A percentile compares a stretch with the other conserved stretches of the same genome.
Conservation (phyloP, 2,329 filamentous ascomycete genomes). For the Paramyrothecium roridum region DNA sequence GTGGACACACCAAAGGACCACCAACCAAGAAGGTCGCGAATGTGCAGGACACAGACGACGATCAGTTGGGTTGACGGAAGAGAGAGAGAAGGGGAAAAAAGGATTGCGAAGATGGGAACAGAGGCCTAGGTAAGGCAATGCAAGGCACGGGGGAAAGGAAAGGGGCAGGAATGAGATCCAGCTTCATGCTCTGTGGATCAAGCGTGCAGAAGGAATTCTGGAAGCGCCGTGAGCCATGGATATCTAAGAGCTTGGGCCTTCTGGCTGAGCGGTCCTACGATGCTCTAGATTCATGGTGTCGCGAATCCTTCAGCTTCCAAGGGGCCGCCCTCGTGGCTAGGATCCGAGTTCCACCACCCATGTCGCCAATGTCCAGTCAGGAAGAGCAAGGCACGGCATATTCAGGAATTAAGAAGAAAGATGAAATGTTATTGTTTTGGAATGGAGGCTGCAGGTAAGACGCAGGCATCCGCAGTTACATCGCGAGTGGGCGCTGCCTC, state of each 20-base stretch:
- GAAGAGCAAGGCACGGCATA: too few species aligned
- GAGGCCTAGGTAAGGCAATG: background rate
- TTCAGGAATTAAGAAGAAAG: too few species aligned
- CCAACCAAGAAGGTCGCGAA: background rate
- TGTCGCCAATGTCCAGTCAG: too few species aligned
- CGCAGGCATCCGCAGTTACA: background rate
- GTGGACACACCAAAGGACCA: background rate
- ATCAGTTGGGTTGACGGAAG: background rate
- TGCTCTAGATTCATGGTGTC: background rate
- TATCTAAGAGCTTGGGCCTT: background rate
- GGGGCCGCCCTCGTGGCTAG: background rate
- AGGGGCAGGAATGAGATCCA: background rate
- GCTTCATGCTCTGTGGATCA: background rate
- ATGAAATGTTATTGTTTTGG: background rate
- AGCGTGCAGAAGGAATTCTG: background rate
- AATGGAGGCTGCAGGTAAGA: background rate
- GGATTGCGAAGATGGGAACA: background rate
- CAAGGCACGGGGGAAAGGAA: background rate
- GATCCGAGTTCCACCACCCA: background rate
- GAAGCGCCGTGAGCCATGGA: background rate
- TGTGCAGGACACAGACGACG: background rate
- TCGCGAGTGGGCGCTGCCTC: background rate
- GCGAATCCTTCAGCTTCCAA: background rate
- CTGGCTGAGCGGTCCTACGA: too few species aligned
- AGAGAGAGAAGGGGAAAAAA: background rate